phyloP scores from a whole-genome alignment of 495 filamentous ascomycete species.

The Aspergillus avenaceus region DNA sequence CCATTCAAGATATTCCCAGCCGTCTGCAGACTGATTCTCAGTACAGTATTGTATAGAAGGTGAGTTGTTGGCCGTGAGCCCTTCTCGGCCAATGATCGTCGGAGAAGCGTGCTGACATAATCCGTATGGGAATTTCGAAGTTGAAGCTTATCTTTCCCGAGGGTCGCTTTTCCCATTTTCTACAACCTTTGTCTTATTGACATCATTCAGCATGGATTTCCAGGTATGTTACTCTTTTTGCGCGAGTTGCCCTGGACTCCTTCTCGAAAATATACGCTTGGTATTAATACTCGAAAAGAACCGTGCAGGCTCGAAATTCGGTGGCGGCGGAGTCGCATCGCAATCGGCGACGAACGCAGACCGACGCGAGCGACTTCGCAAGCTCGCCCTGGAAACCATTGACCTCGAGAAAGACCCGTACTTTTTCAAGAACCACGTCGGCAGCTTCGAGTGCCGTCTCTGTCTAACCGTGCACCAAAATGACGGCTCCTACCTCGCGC shows the following conservation, averaged over 20 bases:
- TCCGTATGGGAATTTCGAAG: conserved; percentile 3
- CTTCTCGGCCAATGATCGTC: neutral
- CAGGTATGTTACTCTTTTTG: conserved; percentile 45
- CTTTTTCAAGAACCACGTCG: conserved; percentile 99
- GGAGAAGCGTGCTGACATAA: conserved; percentile 9
- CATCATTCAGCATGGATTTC: conserved; percentile 49
- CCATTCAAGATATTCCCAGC: conserved; percentile 16
- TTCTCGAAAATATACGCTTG: no score
- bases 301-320: conserved; percentile 95
- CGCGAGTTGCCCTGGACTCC: no score
- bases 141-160: conserved; percentile 2
- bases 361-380: conserved; percentile 92
- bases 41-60: no score
- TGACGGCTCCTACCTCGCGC: conserved; percentile 97
- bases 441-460: conserved; percentile 95
- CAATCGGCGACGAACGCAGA: conserved; percentile 92
- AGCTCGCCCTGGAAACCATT: conserved; percentile 97
- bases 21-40: no score
- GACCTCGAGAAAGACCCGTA: conserved; percentile 99
- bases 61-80: neutral
- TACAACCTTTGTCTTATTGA: neutral
- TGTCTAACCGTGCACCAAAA: conserved; percentile 99
- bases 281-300: conserved; percentile 52
- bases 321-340: conserved; percentile 93
- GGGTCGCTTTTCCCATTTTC: neutral